A percentile compares a stretch with the other conserved stretches of the same genome.
Conservation (phyloP, 768 basidiomycete genomes). For the Megacollybia marginata region DNA sequence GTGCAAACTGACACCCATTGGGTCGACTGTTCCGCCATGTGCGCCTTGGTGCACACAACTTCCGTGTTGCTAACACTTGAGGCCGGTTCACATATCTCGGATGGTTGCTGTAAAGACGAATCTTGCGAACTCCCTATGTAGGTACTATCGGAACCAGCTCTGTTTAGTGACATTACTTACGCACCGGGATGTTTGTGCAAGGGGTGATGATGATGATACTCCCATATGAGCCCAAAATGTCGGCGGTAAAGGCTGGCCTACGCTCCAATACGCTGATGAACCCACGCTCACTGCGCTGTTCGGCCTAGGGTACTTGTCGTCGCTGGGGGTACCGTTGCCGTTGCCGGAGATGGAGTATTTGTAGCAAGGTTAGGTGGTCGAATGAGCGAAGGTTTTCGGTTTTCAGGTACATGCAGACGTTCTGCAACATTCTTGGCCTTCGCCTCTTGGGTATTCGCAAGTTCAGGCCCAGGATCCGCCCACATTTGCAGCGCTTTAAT, state of each 20-base stretch:
- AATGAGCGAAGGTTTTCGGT: slow-evolving; percentile 9
- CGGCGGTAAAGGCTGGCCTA: neutral
- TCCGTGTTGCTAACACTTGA: too few species aligned
- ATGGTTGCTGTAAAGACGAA: too few species aligned
- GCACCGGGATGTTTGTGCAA: neutral
- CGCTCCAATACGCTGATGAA: slow-evolving; percentile 6
- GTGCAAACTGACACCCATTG: too few species aligned
- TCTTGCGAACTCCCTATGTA: too few species aligned
- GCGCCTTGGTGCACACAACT: too few species aligned
- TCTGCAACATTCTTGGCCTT: slow-evolving; percentile 39
- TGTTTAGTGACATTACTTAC: too few species aligned
- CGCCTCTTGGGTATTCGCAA: slow-evolving; percentile 28
- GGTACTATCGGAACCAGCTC: too few species aligned
- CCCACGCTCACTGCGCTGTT: neutral
- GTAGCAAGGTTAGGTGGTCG: neutral
- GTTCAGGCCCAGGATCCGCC: slow-evolving; percentile 71
- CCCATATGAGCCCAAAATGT: neutral
- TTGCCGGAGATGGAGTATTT: neutral
- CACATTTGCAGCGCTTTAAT: slow-evolving; percentile 93
- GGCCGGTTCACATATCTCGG: too few species aligned
- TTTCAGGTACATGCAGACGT: slow-evolving; percentile 35
- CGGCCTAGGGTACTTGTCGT: neutral
- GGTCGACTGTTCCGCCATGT: too few species aligned
- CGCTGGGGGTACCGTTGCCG: slow-evolving; percentile 23
- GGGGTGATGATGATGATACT: neutral